A percentile compares a stretch with the other conserved stretches of the same genome.
Conservation (phyloP, 768 basidiomycete species). For the Lanmaoa rubissima region DNA sequence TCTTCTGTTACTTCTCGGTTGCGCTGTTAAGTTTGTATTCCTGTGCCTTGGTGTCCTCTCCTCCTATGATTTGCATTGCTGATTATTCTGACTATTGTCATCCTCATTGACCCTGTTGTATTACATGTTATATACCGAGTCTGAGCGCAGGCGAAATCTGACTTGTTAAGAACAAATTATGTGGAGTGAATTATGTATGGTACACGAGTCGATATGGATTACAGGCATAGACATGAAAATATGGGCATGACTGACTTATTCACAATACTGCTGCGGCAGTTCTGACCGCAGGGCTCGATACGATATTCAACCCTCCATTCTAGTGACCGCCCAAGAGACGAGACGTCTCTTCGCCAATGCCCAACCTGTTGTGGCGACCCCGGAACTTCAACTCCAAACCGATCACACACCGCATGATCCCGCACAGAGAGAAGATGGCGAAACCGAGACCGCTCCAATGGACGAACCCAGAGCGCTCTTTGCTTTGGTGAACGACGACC, state of each 20-base stretch:
- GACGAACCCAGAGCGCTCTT: constrained; percentile 48
- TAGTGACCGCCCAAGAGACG: constrained; percentile 32
- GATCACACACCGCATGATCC: constrained; percentile 56
- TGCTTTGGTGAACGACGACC: constrained; percentile 53
- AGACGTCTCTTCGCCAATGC: constrained; percentile 32
- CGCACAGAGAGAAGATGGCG: constrained; percentile 61
- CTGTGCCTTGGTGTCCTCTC: constrained; percentile 1
- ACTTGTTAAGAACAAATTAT: constrained; percentile 13
- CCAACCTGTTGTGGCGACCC: constrained; percentile 32
- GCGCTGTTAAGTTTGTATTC: constrained; percentile 7
- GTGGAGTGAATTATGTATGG: constrained; percentile 13
- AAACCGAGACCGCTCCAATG: constrained; percentile 67
- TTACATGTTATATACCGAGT: constrained; percentile 4
- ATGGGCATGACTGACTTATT: constrained; percentile 7
- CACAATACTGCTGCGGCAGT: not conserved
- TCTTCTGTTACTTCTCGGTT: constrained; percentile 5
- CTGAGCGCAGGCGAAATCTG: constrained; percentile 10
- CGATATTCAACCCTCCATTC: not conserved
- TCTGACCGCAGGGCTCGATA: not conserved
- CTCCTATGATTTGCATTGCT: constrained; percentile 8
- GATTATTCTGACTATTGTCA: constrained; percentile 10
- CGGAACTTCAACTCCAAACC: constrained; percentile 37
- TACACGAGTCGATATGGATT: constrained; percentile 4
- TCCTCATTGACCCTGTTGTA: constrained; percentile 20
- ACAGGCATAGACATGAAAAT: constrained; percentile 4